Conservation (phyloP, 2,329 filamentous ascomycete species). For the Fusarium sterilihyphosum region DNA sequence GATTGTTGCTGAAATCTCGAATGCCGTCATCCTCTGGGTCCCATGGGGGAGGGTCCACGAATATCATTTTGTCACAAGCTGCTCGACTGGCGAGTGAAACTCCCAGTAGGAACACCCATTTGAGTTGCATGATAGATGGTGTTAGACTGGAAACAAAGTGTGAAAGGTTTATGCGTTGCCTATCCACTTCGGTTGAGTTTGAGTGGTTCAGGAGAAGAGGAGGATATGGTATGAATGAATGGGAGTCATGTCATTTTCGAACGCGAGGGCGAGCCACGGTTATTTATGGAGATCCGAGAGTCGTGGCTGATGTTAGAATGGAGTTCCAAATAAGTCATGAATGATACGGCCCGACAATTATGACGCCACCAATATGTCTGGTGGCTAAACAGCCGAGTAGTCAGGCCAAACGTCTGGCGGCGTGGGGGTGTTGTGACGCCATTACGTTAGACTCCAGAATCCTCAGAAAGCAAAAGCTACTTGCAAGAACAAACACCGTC, state of each 20-base stretch:
- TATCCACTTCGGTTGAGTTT: neutral
- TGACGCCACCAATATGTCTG: neutral
- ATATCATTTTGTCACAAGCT: neutral
- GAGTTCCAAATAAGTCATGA: fast-evolving
- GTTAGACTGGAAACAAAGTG: neutral
- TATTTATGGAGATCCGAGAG: neutral
- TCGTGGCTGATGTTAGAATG: neutral
- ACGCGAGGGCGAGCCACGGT: neutral
- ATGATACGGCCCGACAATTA: no score
- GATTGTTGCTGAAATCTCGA: neutral
- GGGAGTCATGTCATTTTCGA: fast-evolving
- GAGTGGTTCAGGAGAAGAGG: neutral
- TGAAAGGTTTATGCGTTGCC: neutral
- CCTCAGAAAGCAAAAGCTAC: neutral
- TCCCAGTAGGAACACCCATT: neutral
- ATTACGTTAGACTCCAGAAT: no score
- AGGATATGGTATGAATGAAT: no score
- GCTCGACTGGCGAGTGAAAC: neutral
- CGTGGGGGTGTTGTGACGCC: neutral
- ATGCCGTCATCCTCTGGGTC: neutral
- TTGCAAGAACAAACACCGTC: neutral
- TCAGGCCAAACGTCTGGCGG: neutral
- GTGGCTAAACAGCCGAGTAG: neutral
- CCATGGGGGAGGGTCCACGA: no score
- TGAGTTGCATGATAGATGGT: neutral